phyloP scores from a whole-genome alignment of 306 rosid genomes.

The Casuarina equisetifolia region DNA sequence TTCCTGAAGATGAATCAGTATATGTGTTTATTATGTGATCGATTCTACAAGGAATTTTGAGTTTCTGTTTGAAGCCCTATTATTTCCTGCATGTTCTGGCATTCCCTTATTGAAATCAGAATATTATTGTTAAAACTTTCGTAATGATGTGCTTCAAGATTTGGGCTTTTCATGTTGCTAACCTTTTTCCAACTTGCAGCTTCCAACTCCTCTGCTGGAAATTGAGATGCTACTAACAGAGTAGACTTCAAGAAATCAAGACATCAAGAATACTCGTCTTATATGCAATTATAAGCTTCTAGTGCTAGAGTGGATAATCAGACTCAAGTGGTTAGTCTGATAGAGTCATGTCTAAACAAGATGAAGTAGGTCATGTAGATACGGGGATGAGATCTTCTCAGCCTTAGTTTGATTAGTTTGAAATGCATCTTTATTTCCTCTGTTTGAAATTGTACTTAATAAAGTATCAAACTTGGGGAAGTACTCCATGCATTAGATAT shows the following conservation, averaged over 20 bases:
- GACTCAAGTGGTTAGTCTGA: constrained; percentile 36
- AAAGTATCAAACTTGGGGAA: not conserved
- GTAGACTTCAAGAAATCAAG: constrained; percentile 35
- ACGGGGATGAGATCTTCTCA: not conserved
- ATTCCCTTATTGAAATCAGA: not conserved
- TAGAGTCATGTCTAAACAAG: constrained; percentile 18
- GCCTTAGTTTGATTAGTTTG: not conserved
- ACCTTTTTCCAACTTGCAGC: constrained; percentile 56
- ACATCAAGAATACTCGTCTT: not conserved
- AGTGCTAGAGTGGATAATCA: constrained; percentile 14
- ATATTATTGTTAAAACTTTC: constrained; percentile 8
- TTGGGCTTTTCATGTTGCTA: not conserved
- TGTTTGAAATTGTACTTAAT: not conserved
- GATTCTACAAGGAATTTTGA: not conserved
- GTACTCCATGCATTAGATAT: not conserved
- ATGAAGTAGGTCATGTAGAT: not conserved
- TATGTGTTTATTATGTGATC: not conserved
- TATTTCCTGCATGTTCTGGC: not conserved
- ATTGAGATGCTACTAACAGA: constrained; percentile 81
- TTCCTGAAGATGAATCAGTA: not conserved
- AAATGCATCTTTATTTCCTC: not conserved
- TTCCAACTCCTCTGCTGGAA: constrained; percentile 60
- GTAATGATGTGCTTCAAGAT: not conserved
- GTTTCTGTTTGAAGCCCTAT: not conserved
- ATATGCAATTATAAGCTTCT: constrained; percentile 18